A percentile compares a stretch with the other conserved stretches of the same genome.
These are phyloP conservation scores for Candida anutae DNA, from an alignment of 1,139 yeast genomes.

Conservation along the genomic window DNA sequence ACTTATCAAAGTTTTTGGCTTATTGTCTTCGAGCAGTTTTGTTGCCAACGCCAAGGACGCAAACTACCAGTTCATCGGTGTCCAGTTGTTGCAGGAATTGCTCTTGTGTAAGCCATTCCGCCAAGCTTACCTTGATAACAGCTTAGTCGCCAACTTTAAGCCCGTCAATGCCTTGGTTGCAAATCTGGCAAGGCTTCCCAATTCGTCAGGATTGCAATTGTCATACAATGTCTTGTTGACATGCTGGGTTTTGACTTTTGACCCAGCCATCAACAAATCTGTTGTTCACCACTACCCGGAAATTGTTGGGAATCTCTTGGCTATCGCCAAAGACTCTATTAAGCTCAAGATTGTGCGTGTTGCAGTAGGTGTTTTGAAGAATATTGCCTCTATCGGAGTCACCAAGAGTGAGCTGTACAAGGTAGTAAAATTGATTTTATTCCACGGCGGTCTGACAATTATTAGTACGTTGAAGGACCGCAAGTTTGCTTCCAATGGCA, in stretches of 20 bases:
- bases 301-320: constrained; percentile 44
- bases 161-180: constrained; percentile 35
- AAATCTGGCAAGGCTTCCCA: constrained; percentile 29
- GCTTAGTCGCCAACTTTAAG: constrained; percentile 45
- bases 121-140: constrained; percentile 45
- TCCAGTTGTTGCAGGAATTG: constrained; percentile 60
- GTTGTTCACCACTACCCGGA: constrained; percentile 55
- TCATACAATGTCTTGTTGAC: constrained; percentile 73
- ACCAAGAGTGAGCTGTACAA: constrained; percentile 28
- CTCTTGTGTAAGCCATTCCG: constrained; percentile 55
- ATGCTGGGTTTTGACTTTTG: constrained; percentile 82
- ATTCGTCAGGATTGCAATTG: constrained; percentile 67
- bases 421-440: constrained; percentile 62
- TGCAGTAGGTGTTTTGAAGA: constrained; percentile 65
- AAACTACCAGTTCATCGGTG: constrained; percentile 55
- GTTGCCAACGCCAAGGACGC: constrained; percentile 40
- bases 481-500: constrained; percentile 65
- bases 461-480: constrained; percentile 68
- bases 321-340: constrained; percentile 62
- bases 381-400: constrained; percentile 36
- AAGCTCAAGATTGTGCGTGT: constrained; percentile 88
- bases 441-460: constrained; percentile 68
- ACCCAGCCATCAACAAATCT: constrained; percentile 42
- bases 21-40: constrained; percentile 30
- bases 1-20: constrained; percentile 35